Percentiles rank a stretch among this genome's conserved stretches.
phyloP scores from a whole-genome alignment of 306 rosid genomes.

The Pachyrhizus erosus region DNA sequence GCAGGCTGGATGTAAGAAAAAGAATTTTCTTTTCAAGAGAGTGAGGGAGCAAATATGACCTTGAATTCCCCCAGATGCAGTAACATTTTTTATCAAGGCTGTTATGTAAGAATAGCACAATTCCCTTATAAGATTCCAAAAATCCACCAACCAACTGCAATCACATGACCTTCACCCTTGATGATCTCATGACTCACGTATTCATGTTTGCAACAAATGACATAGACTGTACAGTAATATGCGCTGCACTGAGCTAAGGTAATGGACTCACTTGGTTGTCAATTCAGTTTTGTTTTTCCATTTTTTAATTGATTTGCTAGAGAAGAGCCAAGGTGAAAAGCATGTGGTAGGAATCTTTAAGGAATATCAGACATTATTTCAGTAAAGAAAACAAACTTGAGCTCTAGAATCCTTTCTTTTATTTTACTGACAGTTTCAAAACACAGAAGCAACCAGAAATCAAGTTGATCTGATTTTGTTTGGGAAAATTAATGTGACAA shows the following conservation, averaged over 20 bases:
- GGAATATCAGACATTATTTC: background rate
- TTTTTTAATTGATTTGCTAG: background rate
- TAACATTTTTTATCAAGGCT: no score
- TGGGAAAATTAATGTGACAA: background rate
- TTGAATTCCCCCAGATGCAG: no score
- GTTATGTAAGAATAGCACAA: no score
- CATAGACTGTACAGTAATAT: no score
- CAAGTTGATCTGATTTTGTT: background rate
- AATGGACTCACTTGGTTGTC: background rate
- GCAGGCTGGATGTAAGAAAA: no score
- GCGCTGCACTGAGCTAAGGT: background rate
- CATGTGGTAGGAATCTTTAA: background rate
- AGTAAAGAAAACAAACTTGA: background rate
- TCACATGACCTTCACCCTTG: no score
- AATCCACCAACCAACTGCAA: no score
- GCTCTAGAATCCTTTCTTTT: background rate
- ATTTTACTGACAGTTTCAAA: background rate
- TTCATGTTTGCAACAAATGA: no score
- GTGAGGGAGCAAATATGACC: no score
- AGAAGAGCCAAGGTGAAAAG: background rate
- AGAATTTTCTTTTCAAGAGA: no score
- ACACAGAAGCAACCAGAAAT: background rate
- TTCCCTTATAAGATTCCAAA: no score
- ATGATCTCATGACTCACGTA: no score
- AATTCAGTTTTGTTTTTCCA: background rate